Evolutionary conservation across 2,329 filamentous ascomycete genomes (phyloP), one percentile per base, ranked within the genome.

Genomic region (Hypoxylon sp.): DNA sequence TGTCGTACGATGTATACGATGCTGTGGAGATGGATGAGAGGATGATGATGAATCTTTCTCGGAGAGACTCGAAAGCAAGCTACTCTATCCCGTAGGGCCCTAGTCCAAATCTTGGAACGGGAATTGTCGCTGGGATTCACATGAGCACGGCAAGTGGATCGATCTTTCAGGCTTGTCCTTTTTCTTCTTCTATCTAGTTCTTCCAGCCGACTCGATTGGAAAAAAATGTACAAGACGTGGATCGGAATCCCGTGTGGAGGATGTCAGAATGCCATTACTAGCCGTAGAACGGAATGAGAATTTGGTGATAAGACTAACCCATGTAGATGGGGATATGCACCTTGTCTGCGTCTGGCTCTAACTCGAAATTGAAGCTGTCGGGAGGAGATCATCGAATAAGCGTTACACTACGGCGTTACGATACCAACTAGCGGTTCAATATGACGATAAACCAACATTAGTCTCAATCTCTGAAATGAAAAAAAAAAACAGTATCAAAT

Each of bases 1-100:
- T 54, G 56, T 59, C 52, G 53, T 59, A 59, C 56, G 56, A 59
- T 59, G 37, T 42, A 30, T 48, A 46, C 47, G 40, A 52, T 40
- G 40, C 42, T 25, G 52, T 56, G 56, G 52, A 59, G 51, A 59
- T 56, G 34, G 35, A 47, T 35, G 40, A 58, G 55, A 55, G 47
- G 43, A 58, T 43, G 21, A 6, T 21, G n/a, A 41, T 46, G 7
- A 31, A 4, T 41, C 40, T 42, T 20, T 46, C 42, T 55, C 47
- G 55, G 51, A 35, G 23, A 50, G 29, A 54, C 49, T 57, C 27
- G 38, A 51, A 48, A 53, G 48, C 44, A 45, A 51, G 52, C 41
- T 56, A 56, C 42, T 56, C 29, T 53, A 43, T 42, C 34, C 42
- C 42, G 21, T 9, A 25, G 45, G 45, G 47, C 36, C 15, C 41